Base-by-base conservation (phyloP, 2,329 filamentous ascomycete species). In the Ceratocystis ficicola region DNA sequence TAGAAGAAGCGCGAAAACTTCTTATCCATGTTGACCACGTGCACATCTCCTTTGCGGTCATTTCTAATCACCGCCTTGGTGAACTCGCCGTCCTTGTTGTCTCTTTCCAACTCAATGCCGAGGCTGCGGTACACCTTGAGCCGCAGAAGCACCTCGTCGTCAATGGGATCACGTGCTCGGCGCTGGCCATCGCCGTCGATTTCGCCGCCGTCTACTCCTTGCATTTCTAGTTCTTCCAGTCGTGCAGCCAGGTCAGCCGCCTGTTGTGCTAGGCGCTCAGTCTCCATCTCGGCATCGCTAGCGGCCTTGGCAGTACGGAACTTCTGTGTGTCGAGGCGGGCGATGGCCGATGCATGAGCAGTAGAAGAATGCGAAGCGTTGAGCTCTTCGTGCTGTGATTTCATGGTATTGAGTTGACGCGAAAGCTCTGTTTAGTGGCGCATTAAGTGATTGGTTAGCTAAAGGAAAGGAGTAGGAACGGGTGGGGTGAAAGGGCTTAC, bases 261-360 rank as follows among this genome's bases (percentile, higher is more conserved):
- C 75, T 95, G 89, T 5, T 85, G 83, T 66, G 89, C 86, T 59
- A 97, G 78, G n/a, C 93, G 82, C 79, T 97, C 93, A n/a, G 89
- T 88, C 77, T 99, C 94, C 73, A 93, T 91, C 78, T 96, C 92
- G 5, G 94, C 80, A 74, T 97, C 93, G 1, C 84, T 87, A 0
- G 89, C 90, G 17, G 89, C 85, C 76, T 97, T 97, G n/a, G 93
- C 93, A 66, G 90, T 87, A 70, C 91, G 87, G 77, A 97, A 97
- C 73, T 96, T 96, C 71, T 92, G 86, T 1, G 90, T 95, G 76
- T 97, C 93, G 68, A 96, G 86, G 50, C 87, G 83, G 22, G 94
- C 82, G 69, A 97, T 96, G 73, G 89, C 85, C 44, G 85, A 86
- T 5, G 92, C 90, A 77, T 97, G 93, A 68, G 84, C 85, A 5